These are phyloP conservation scores for Trypanosoma conorhini DNA, from an alignment of 208 protist genomes.

Conservation along the genomic window DNA sequence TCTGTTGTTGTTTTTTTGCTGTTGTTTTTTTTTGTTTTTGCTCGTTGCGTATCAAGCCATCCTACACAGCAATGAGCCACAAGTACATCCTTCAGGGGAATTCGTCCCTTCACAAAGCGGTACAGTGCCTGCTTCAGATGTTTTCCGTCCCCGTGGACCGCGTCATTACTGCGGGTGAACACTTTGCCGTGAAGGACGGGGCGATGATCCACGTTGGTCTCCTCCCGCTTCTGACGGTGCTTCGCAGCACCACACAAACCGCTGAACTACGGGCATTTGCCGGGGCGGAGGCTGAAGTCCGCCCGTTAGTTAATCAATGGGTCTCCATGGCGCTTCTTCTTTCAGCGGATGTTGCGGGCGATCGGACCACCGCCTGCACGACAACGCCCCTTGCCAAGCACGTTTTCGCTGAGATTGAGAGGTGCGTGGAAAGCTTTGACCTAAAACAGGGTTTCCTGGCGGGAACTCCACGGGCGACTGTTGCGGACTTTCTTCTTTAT, in stretches of 20 bases:
- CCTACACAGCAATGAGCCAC: conserved; percentile 9
- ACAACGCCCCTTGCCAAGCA: conserved; percentile 34
- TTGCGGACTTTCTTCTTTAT: conserved; percentile 79
- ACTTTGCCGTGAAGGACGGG: conserved; percentile 23
- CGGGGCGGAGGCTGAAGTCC: conserved; percentile 29
- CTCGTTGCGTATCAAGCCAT: not conserved
- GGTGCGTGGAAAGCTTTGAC: conserved; percentile 33
- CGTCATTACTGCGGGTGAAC: conserved; percentile 10
- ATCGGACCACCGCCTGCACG: conserved; percentile 6
- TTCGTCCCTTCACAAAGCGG: conserved; percentile 27
- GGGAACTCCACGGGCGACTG: conserved; percentile 48
- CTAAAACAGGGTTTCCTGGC: conserved; percentile 40
- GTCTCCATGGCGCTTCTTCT: conserved; percentile 39
- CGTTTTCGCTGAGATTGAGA: conserved; percentile 55
- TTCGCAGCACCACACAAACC: conserved; percentile 10
- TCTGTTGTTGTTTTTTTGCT: not conserved
- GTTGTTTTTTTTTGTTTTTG: conserved; percentile 5
- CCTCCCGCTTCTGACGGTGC: conserved; percentile 21
- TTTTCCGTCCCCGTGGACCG: conserved; percentile 26
- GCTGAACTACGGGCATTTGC: conserved; percentile 20
- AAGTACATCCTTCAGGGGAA: conserved; percentile 32
- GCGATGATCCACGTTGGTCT: conserved; percentile 16
- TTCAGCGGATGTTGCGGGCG: conserved; percentile 23
- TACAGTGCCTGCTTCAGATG: conserved; percentile 19
- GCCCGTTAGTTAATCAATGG: conserved; percentile 63